These are phyloP conservation scores for Mollisia scopiformis DNA, from an alignment of 2,329 filamentous ascomycete genomes.

Conservation along the genomic window DNA sequence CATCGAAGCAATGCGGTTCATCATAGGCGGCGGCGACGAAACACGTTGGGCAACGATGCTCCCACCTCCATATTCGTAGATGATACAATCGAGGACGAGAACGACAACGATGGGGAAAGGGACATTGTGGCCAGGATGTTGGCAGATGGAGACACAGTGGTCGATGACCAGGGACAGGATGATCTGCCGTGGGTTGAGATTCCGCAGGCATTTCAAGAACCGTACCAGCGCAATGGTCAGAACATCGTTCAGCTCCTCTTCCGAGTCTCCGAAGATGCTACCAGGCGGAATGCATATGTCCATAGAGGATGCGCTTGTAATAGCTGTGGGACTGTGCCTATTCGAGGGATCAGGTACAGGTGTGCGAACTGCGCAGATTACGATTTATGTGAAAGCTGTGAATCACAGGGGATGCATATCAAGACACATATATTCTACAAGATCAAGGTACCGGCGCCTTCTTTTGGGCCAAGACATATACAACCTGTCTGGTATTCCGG, in stretches of 20 bases:
- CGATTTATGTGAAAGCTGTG: constrained; percentile 92
- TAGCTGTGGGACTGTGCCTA: constrained; percentile 83
- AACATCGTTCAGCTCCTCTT: constrained; percentile 87
- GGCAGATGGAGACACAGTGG: constrained; percentile 37
- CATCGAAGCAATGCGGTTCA: constrained; percentile 72
- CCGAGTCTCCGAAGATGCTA: constrained; percentile 91
- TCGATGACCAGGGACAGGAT: constrained; percentile 33
- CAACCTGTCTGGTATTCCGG: constrained; percentile 88
- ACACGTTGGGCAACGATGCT: constrained; percentile 13
- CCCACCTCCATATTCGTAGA: constrained; percentile 18
- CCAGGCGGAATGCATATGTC: constrained; percentile 83
- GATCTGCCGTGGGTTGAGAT: constrained; percentile 26
- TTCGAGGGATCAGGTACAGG: constrained; percentile 88
- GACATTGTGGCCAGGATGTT: constrained; percentile 27
- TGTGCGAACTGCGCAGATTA: constrained; percentile 97
- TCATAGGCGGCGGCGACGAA: constrained; percentile 44
- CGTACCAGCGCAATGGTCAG: constrained; percentile 60
- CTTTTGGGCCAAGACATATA: constrained; percentile 78
- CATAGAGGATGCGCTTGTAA: constrained; percentile 94
- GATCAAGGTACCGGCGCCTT: constrained; percentile 85
- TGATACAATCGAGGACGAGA: constrained; percentile 22
- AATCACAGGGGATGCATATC: constrained; percentile 72
- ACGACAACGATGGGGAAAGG: constrained; percentile 37
- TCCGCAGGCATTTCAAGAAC: constrained; percentile 39
- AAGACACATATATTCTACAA: constrained; percentile 98